Conservation (phyloP, 352 stramenopile species). For the Globisporangium nagaii region DNA sequence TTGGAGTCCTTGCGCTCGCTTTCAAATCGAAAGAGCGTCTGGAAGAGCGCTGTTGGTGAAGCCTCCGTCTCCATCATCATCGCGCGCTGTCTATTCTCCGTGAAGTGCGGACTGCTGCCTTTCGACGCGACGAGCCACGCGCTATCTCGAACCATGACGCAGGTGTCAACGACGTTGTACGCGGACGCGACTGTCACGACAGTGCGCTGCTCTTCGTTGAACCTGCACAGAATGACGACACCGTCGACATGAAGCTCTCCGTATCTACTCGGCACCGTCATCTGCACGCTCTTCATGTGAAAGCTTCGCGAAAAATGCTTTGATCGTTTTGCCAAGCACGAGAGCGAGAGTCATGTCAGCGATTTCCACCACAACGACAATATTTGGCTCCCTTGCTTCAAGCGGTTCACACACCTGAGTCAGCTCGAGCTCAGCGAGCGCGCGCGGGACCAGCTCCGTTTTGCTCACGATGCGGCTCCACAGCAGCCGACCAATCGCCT, state of each 20-base stretch:
- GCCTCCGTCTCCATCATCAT: too few species aligned
- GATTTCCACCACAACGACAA: too few species aligned
- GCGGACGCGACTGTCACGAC: neutral
- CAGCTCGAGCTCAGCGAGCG: neutral
- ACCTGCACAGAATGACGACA: neutral
- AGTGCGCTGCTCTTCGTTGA: neutral
- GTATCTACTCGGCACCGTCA: neutral
- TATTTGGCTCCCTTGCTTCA: too few species aligned
- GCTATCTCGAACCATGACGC: neutral
- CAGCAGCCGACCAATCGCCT: neutral
- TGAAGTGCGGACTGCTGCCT: neutral
- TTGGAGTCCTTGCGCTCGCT: neutral
- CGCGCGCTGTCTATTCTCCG: neutral
- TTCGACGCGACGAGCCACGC: neutral
- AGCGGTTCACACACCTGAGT: too few species aligned
- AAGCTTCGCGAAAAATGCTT: neutral
- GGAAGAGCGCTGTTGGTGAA: neutral
- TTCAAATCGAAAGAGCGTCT: neutral
- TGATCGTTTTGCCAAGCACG: too few species aligned
- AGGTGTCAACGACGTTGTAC: neutral
- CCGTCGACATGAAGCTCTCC: neutral
- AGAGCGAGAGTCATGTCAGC: too few species aligned
- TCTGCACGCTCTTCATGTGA: neutral
- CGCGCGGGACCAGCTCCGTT: neutral
- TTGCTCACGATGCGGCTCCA: neutral